Evolutionary conservation across 2,329 filamentous ascomycete species (phyloP), one percentile per base, ranked within the genome.

Genomic region (Lizonia empirigonia): DNA sequence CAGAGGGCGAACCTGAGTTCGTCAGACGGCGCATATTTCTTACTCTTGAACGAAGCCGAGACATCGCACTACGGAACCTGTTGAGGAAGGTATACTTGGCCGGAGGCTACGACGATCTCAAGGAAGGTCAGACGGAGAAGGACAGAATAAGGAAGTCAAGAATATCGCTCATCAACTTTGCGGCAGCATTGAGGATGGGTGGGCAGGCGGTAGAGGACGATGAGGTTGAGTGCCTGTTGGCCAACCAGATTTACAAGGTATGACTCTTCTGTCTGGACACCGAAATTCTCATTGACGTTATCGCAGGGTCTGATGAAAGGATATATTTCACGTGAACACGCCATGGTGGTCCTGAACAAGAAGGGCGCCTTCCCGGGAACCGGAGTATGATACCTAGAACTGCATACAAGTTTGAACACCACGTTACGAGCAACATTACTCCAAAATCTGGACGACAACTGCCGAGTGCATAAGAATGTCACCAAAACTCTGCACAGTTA

Each of bases 201-300:
- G 74, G 78, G 65, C 75, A 89, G 68, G 76, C 80, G 26, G 79
- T 95, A 26, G 94, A 97, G 63, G 81, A 83, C 24, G 95, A 99
- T 69, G 94, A 99, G 74, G 92, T 97, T 4, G 95, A 99, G 74
- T 99, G 94, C 72, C 77, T 97, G 64, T 71, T 99, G 66, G 91
- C 94, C 22, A 97, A 97, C 71, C 90, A 97, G 83, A 96, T 99
- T 56, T 99, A 97, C 80, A 99, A 97, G 85, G 93, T 96, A 75
- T 54, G 78, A 75, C 15, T 20, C 16, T 16, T 7, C 7, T 3
- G 12, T 24, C 7, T 7, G n/a, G 6, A 37, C 5, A 15, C 15
- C 9, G 9, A 3, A 5, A 1, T 15, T n/a, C 10, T 29, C 23
- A 57, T 62, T 72, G 45, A 71, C 54, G 9, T 26, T 34, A 16